Base-by-base conservation (phyloP, 2,329 filamentous ascomycete genomes). In the Scedosporium minutisporum region DNA sequence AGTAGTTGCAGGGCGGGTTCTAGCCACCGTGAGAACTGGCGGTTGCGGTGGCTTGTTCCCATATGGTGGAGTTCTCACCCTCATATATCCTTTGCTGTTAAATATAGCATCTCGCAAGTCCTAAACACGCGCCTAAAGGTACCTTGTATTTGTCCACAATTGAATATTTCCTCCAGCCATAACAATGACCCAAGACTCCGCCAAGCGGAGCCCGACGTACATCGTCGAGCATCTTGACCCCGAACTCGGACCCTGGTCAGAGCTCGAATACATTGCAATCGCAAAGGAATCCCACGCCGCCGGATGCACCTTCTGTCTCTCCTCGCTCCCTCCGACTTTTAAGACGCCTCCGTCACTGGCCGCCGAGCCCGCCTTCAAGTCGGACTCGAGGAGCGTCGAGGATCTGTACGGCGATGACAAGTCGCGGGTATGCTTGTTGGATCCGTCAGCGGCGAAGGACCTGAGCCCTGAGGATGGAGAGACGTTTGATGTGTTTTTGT, bases 151-250 rank as follows among this genome's bases (percentile, higher is more conserved):
- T 6, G 29, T 29, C 29, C 4, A 29, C 6, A 29, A 29, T 29
- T 29, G 6, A 29, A 29, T 29, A 55, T 25, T 55, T 27, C 27
- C 33, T 6, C 21, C 42, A 3, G 42, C 3, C 18, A 38, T 14
- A 41, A 21, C 55, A 64, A 81, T 80, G 77, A 69, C 75, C 21
- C 65, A 72, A 51, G 67, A 66, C 18, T 73, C 74, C 67, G 90
- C 92, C 42, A 44, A 3, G 4, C 58, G 41, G 44, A 2, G 51
- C 12, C 51, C 41, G 76, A 93, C 87, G 53, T 97, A 95, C 77
- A 90, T 97, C 70, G 93, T 97, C 69, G 93, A 97, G 80, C 93
- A 99, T 76, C 87, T 99, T 67, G 95, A 99, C 77, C 88, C 90
- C 48, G 95, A 99, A 76, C 83, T 99, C 33, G 95, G 96, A 41